Conservation (phyloP, 2,329 filamentous ascomycete genomes). For the Pestalotiopsis sp. region DNA sequence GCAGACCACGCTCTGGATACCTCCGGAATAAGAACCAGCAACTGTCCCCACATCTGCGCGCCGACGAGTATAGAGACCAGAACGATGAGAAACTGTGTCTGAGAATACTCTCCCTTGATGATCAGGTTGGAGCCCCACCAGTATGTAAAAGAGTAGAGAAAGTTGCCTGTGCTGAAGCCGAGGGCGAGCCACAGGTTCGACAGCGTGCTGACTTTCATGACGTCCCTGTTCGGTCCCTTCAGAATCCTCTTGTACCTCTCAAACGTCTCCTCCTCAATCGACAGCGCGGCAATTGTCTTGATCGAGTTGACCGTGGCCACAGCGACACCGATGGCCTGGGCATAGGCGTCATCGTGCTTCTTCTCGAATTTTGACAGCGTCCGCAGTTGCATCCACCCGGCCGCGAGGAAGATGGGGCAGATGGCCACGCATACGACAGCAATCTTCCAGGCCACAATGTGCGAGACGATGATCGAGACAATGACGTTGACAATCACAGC, state of each 20-base stretch:
- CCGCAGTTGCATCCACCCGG: constrained; percentile 41
- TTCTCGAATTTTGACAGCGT: constrained; percentile 30
- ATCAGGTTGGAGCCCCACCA: constrained; percentile 70
- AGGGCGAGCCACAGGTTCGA: constrained; percentile 51
- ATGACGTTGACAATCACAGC: constrained; percentile 65
- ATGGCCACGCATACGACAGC: constrained; percentile 68
- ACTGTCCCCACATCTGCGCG: constrained; percentile 63
- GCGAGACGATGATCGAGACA: constrained; percentile 67
- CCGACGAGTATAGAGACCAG: constrained; percentile 63
- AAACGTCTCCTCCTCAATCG: constrained; percentile 60
- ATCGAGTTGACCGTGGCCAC: constrained; percentile 75
- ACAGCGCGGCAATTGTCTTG: constrained; percentile 70
- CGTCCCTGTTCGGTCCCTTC: constrained; percentile 43
- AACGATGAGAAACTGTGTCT: constrained; percentile 65
- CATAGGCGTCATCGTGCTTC: constrained; percentile 67
- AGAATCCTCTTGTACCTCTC: constrained; percentile 41
- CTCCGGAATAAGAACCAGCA: constrained; percentile 67
- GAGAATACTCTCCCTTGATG: constrained; percentile 55
- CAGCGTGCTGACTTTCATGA: constrained; percentile 31
- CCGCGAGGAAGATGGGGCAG: constrained; percentile 50
- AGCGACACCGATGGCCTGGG: constrained; percentile 72
- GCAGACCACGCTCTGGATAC: constrained; percentile 60
- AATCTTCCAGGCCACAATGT: constrained; percentile 77
- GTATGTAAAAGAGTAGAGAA: constrained; percentile 66
- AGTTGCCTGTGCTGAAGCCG: constrained; percentile 52